A percentile compares a stretch with the other conserved stretches of the same genome.
phyloP scores from a whole-genome alignment of 2,329 filamentous ascomycete genomes.

The Curvularia hawaiiensis region DNA sequence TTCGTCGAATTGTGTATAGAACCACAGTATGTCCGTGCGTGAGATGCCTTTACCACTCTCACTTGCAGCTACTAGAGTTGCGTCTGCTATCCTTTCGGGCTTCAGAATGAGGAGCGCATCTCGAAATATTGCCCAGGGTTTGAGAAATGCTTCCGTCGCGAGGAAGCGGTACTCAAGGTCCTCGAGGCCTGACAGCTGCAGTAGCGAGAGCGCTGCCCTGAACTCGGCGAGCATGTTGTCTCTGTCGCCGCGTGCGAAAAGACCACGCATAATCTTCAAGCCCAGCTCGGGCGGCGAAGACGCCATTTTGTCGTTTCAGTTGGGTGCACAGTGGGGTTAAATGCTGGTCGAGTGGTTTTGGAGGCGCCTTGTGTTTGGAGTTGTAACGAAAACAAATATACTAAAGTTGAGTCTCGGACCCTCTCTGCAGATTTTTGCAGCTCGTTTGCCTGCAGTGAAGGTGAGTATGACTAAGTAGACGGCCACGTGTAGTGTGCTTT shows the following conservation, averaged over 20 bases:
- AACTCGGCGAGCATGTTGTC: constrained; percentile 26
- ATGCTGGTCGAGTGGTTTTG: background rate
- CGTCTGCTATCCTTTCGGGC: constrained; percentile 15
- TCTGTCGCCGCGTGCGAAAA: constrained; percentile 19
- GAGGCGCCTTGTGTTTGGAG: background rate
- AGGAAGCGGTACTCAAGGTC: constrained; percentile 40
- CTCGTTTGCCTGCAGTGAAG: background rate
- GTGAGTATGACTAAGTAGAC: background rate
- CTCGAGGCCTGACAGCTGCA: constrained; percentile 26
- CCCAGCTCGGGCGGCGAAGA: constrained; percentile 8
- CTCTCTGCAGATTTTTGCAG: background rate
- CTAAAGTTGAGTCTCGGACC: background rate
- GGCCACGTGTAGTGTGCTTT: background rate
- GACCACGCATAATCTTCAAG: constrained; percentile 20
- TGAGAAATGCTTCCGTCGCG: constrained; percentile 34
- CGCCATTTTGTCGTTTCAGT: constrained; percentile 10
- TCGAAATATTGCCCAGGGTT: constrained; percentile 40
- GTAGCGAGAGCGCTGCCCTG: constrained; percentile 31
- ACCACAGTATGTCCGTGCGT: constrained; percentile 36
- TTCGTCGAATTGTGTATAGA: constrained; percentile 41
- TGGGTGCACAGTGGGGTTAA: background rate
- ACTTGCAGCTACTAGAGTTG: constrained; percentile 6
- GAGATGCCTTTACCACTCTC: constrained; percentile 18
- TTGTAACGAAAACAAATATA: background rate
- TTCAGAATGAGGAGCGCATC: constrained; percentile 34